Evolutionary conservation across 1,284 basidiomycete species (phyloP), one percentile per base, ranked within the genome.

Genomic region (Pascua sp.): DNA sequence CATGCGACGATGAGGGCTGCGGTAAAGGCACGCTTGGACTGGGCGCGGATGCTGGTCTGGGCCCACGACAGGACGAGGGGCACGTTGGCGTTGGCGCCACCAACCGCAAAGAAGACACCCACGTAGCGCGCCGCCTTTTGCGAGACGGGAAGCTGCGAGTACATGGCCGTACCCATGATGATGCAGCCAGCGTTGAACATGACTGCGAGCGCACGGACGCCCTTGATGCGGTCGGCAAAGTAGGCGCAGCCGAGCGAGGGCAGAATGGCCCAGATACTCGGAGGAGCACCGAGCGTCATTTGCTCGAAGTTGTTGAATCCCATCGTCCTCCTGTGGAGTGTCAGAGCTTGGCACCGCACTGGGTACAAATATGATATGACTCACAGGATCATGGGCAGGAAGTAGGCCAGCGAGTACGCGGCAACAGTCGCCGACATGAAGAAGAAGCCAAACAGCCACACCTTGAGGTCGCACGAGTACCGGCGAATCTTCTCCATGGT

Each of bases 401-500:
- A 80, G 69, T 72, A 76, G 11, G 68, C 62, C 49, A 72, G 47
- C 11, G 58, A 49, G 49, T 57, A 66, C 8, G 55, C 55, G 4
- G 51, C 57, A 15, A 58, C 57, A 8, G 66, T 66, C 17, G 64
- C 49, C 11, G 63, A 58, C 45, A 68, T 60, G 67, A 80, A 77
- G 66, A 77, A 67, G 54, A 79, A 59, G n/a, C 71, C 78, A 55
- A 76, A 80, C 2, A 67, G 55, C 79, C 79, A 80, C 15, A 79
- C 59, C 68, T 78, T 79, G 59, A 68, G 58, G 65, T 80, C 79
- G 17, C 24, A 13, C 12, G 70, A 43, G 63, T 80, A 77, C 48
- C 54, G 67, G 47, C 59, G n/a, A 12, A 73, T 50, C 61, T 77
- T 78, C 17, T 41, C 37, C 56, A 58, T 49, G 8, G 78, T 77